phyloP scores from a whole-genome alignment of 73 alveolate genomes.

The Urostyla sp. region DNA sequence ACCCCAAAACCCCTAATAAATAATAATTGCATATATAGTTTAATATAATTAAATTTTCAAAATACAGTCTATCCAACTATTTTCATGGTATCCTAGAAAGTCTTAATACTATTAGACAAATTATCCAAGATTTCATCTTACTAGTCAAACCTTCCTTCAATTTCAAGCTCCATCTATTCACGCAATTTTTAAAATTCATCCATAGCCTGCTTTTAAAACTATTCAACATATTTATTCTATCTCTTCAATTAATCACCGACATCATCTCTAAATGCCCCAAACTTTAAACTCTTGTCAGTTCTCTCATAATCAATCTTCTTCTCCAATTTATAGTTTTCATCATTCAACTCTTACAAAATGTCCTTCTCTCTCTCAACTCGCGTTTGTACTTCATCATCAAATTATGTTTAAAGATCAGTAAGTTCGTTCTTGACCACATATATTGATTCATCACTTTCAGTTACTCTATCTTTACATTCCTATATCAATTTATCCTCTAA shows the following conservation, averaged over 20 bases:
- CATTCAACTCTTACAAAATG: constrained; percentile 83
- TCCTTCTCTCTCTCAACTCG: constrained; percentile 88
- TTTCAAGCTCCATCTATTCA: constrained; percentile 87
- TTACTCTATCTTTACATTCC: constrained; percentile 80
- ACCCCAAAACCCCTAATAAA: neutral
- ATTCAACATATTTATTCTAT: constrained; percentile 84
- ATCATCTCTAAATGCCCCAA: constrained; percentile 81
- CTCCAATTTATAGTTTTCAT: constrained; percentile 80
- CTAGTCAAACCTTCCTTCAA: constrained; percentile 91
- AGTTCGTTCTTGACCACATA: constrained; percentile 70
- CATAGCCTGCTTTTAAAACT: constrained; percentile 86
- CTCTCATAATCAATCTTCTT: constrained; percentile 81
- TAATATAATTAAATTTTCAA: neutral
- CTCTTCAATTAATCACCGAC: constrained; percentile 72
- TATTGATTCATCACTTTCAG: constrained; percentile 71
- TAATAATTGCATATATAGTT: neutral
- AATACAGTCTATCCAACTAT: constrained; percentile 87
- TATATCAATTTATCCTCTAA: constrained; percentile 72
- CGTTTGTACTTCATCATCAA: constrained; percentile 78
- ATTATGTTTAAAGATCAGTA: constrained; percentile 55
- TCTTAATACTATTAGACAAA: constrained; percentile 91
- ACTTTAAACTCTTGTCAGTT: constrained; percentile 77
- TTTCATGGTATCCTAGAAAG: constrained; percentile 98
- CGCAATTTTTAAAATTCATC: constrained; percentile 89
- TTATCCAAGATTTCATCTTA: constrained; percentile 94